These are phyloP conservation scores for Ochetophila trinervis DNA, from an alignment of 306 rosid genomes.

Conservation along the genomic window DNA sequence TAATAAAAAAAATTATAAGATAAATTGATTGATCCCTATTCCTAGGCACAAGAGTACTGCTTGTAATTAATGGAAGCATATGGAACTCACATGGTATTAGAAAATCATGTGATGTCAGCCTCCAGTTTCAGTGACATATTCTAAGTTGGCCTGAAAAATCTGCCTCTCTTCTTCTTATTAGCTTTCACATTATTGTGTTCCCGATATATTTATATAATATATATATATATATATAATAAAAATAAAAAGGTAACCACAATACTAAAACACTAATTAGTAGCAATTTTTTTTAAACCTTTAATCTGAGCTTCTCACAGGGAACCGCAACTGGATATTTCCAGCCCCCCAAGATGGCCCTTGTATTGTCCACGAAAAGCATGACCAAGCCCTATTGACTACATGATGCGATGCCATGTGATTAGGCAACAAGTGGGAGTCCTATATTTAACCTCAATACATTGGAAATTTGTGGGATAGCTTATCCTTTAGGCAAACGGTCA, in stretches of 20 bases:
- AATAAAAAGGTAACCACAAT: too few relatives aligned
- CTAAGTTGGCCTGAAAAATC: not conserved
- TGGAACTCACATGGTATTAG: too few relatives aligned
- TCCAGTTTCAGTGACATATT: not conserved
- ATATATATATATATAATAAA: too few relatives aligned
- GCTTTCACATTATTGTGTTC: not conserved
- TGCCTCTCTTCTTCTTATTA: not conserved
- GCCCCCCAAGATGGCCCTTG: conserved; percentile 5
- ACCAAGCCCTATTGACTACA: conserved; percentile 8
- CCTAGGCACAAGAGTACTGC: too few relatives aligned
- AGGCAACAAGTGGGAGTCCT: conserved; percentile 2
- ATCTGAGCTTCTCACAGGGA: not conserved
- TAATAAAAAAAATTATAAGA: too few relatives aligned
- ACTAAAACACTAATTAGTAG: not conserved
- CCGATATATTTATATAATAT: too few relatives aligned
- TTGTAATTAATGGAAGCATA: too few relatives aligned
- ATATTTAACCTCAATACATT: not conserved
- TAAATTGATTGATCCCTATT: too few relatives aligned
- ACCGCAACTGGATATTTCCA: not conserved
- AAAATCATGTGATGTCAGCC: not conserved
- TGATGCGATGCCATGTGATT: conserved; percentile 27
- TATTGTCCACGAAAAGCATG: conserved; percentile 10
- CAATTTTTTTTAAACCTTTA: not conserved
- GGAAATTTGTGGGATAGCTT: too few relatives aligned
- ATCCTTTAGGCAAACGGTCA: too few relatives aligned